Conservation (phyloP, 306 rosid genomes). For the Quillaja saponaria region DNA sequence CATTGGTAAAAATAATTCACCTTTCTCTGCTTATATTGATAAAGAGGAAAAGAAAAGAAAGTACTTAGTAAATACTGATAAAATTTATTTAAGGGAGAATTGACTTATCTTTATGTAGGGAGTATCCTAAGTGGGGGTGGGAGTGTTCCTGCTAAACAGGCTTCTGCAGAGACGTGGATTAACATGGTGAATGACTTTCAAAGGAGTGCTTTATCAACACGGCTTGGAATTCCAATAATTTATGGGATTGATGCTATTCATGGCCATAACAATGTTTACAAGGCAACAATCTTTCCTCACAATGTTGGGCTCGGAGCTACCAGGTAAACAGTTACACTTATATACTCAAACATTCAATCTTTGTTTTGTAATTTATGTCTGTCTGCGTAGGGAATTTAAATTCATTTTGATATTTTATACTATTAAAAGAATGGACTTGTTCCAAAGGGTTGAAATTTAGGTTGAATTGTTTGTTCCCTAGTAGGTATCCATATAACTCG, state of each 20-base stretch:
- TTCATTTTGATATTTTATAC: too few relatives aligned
- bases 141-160: slow-evolving; percentile 44
- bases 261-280: slow-evolving; percentile 44
- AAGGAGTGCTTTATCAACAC: slow-evolving; percentile 43
- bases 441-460: too few relatives aligned
- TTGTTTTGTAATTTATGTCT: too few relatives aligned
- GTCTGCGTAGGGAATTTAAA: too few relatives aligned
- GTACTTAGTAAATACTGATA: background rate
- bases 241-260: slow-evolving; percentile 63
- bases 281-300: slow-evolving; percentile 55
- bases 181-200: slow-evolving; percentile 53
- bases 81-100: background rate
- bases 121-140: slow-evolving; percentile 59
- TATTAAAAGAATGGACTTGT: too few relatives aligned
- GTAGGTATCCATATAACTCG: too few relatives aligned
- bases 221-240: slow-evolving; percentile 53
- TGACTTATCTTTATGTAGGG: slow-evolving; percentile 29
- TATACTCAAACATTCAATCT: too few relatives aligned
- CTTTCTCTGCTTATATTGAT: background rate
- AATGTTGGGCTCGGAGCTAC: slow-evolving; percentile 60
- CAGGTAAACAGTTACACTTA: slow-evolving; percentile 26
- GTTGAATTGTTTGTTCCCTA: too few relatives aligned
- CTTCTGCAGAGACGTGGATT: slow-evolving; percentile 52
- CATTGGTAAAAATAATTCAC: slow-evolving; percentile 24
- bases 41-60: background rate